Evolutionary conservation across 805 yeast species (phyloP).

Genomic region (Scheffersomyces stipitis): DNA sequence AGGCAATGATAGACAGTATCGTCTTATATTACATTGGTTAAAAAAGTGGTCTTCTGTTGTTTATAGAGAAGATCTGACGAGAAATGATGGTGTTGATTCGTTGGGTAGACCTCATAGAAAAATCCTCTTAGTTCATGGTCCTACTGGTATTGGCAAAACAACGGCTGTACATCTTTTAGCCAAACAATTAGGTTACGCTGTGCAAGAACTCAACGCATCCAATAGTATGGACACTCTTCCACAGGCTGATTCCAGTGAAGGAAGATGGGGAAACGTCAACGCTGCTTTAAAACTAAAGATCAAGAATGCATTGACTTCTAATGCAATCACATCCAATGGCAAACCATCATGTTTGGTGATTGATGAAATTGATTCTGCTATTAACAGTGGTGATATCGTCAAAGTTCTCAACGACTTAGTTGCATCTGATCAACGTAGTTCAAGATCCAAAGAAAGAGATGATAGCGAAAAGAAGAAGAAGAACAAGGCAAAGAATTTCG

Average conservation of each 20-base stretch:
- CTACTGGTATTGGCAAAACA: constrained; percentile 93
- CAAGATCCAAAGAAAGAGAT: constrained; percentile 13
- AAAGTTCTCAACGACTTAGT: constrained; percentile 59
- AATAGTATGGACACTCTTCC: constrained; percentile 40
- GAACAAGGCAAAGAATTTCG: constrained; percentile 37
- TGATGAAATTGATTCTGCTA: constrained; percentile 75
- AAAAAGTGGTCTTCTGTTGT: constrained; percentile 36
- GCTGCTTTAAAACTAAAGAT: constrained; percentile 36
- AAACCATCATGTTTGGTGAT: constrained; percentile 80
- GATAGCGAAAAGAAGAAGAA: constrained; percentile 16
- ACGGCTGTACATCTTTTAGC: constrained; percentile 85
- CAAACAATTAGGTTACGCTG: constrained; percentile 73
- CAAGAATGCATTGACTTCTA: constrained; percentile 56
- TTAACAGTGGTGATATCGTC: constrained; percentile 38
- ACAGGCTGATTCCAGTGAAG: constrained; percentile 16
- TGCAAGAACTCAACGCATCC: constrained; percentile 81
- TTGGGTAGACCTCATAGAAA: constrained; percentile 47
- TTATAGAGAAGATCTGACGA: constrained; percentile 21
- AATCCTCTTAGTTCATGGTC: constrained; percentile 79
- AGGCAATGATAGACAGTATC: constrained; percentile 44
- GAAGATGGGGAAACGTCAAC: constrained; percentile 17
- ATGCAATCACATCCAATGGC: constrained; percentile 61
- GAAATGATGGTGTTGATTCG: constrained; percentile 19
- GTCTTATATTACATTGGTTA: constrained; percentile 41
- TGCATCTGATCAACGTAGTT: constrained; percentile 55